Conservation (phyloP, 805 yeast genomes). For the Zygosaccharomyces bailii region DNA sequence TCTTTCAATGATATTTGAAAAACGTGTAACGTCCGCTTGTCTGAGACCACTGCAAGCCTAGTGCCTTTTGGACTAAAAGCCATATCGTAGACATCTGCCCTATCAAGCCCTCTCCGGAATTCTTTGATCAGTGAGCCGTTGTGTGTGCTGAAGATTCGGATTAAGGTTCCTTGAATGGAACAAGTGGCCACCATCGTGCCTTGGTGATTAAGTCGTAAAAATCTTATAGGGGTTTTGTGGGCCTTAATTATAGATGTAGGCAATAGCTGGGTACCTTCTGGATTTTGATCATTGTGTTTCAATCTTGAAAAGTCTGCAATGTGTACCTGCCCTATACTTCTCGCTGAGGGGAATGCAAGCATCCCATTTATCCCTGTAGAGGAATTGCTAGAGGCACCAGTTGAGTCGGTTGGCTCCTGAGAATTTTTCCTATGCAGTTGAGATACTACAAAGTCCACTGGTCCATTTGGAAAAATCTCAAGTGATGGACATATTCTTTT, state of each 20-base stretch:
- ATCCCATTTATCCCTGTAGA: constrained; percentile 18
- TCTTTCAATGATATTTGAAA: constrained; percentile 51
- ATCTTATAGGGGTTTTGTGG: constrained; percentile 73
- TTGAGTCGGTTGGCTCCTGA: constrained; percentile 8
- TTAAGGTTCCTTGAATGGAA: constrained; percentile 84
- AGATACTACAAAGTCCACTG: constrained; percentile 27
- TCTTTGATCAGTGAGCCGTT: constrained; percentile 68
- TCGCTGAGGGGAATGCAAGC: constrained; percentile 26
- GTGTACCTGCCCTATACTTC: constrained; percentile 32
- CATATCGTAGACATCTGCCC: constrained; percentile 78
- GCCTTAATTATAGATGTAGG: constrained; percentile 63
- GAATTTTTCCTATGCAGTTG: constrained; percentile 14
- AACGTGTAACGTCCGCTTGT: constrained; percentile 85
- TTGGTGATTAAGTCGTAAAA: constrained; percentile 63
- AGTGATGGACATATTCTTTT: constrained; percentile 42
- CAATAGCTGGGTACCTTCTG: constrained; percentile 18
- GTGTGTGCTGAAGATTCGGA: constrained; percentile 68
- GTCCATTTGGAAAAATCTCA: constrained; percentile 21
- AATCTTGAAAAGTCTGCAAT: constrained; percentile 26
- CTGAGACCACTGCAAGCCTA: constrained; percentile 79
- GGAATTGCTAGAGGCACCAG: background rate
- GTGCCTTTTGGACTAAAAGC: constrained; percentile 74
- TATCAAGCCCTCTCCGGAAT: constrained; percentile 86
- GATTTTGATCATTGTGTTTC: constrained; percentile 18
- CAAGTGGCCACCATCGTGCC: constrained; percentile 86